Evolutionary conservation across 2,329 filamentous ascomycete genomes (phyloP).

Genomic region (Chaetomiaceae sp.): DNA sequence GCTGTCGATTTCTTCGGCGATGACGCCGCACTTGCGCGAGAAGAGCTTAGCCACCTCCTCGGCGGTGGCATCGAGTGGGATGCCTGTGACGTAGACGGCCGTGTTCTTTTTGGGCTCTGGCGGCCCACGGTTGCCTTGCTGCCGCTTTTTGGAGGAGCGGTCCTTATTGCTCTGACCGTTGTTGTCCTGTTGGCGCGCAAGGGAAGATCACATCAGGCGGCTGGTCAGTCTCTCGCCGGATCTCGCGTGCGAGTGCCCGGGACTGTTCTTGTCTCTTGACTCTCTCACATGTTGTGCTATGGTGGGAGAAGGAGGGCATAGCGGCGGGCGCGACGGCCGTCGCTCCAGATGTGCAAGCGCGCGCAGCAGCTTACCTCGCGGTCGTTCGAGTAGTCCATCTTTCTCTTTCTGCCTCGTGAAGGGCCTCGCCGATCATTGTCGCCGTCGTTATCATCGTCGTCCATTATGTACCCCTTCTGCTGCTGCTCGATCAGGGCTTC

Average conservation of each 20-base stretch:
- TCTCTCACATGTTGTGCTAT: constrained; percentile 12
- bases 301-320: constrained; percentile 14
- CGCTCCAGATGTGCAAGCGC: constrained; percentile 22
- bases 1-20: constrained; percentile 89
- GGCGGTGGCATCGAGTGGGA: constrained; percentile 71
- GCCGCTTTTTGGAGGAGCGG: constrained; percentile 33
- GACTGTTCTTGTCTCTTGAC: constrained; percentile 12
- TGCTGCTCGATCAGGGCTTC: constrained; percentile 28
- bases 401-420: constrained; percentile 36
- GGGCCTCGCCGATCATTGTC: constrained; percentile 18
- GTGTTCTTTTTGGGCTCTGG: constrained; percentile 64
- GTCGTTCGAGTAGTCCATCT: constrained; percentile 33
- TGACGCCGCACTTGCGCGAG: constrained; percentile 76
- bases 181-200: constrained; percentile 26
- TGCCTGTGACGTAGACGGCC: constrained; percentile 83
- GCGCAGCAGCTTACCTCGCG: constrained; percentile 39
- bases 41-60: constrained; percentile 81
- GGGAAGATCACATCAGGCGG: constrained; percentile 19
- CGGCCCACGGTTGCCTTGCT: constrained; percentile 29
- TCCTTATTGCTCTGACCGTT: constrained; percentile 30
- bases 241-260: constrained; percentile 14
- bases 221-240: constrained; percentile 24
- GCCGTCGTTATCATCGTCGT: constrained; percentile 5
- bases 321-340: constrained; percentile 12
- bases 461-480: constrained; percentile 24